phyloP scores from a whole-genome alignment of 2,329 filamentous ascomycete species.

The Exophiala viscosa region DNA sequence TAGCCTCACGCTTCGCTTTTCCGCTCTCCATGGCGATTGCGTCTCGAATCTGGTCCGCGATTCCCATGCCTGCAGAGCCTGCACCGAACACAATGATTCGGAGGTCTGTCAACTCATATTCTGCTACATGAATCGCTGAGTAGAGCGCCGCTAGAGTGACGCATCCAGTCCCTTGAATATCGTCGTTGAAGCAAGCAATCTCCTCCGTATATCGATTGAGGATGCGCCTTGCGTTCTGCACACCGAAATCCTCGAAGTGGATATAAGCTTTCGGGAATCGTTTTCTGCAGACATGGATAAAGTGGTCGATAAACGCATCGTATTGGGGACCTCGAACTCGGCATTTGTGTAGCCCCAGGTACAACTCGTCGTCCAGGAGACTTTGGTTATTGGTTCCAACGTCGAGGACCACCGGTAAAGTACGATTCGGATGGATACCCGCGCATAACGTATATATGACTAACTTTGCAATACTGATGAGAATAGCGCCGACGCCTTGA shows the following conservation, averaged over 20 bases:
- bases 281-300: slow-evolving; percentile 64
- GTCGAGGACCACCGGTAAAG: slow-evolving; percentile 77
- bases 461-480: slow-evolving; percentile 81
- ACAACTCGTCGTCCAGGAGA: slow-evolving; percentile 70
- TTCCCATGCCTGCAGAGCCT: slow-evolving; percentile 77
- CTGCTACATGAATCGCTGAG: slow-evolving; percentile 67
- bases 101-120: slow-evolving; percentile 63
- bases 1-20: slow-evolving; percentile 69
- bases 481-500: slow-evolving; percentile 77
- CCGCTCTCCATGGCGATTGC: slow-evolving; percentile 67
- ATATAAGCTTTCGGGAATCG: slow-evolving; percentile 77
- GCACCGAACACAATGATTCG: slow-evolving; percentile 74
- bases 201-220: slow-evolving; percentile 70
- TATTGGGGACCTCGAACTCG: slow-evolving; percentile 69
- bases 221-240: slow-evolving; percentile 70
- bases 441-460: slow-evolving; percentile 79
- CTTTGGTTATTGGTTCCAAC: slow-evolving; percentile 79
- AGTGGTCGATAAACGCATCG: slow-evolving; percentile 71
- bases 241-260: slow-evolving; percentile 85
- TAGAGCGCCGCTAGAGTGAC: slow-evolving; percentile 80
- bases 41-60: slow-evolving; percentile 78
- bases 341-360: slow-evolving; percentile 67
- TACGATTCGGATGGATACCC: slow-evolving; percentile 76
- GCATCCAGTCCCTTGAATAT: slow-evolving; percentile 84
- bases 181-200: slow-evolving; percentile 85